phyloP scores from a whole-genome alignment of 768 basidiomycete genomes.

The Termitomyces sp. region DNA sequence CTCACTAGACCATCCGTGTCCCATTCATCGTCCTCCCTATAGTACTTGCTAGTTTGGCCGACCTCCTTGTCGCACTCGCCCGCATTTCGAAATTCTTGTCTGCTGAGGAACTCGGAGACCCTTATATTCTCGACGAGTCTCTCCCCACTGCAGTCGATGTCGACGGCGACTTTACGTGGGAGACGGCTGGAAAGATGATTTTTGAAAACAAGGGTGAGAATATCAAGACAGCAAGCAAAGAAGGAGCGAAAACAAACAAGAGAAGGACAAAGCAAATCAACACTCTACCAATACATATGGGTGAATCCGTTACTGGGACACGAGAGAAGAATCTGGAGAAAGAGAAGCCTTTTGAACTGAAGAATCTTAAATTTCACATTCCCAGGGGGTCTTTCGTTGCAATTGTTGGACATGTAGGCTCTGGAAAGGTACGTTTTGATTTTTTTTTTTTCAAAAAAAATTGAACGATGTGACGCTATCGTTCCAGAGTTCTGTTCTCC shows the following conservation, averaged over 20 bases:
- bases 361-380: conserved; percentile 37
- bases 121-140: conserved; percentile 36
- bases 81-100: conserved; percentile 44
- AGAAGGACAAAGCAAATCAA: background rate
- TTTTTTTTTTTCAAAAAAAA: background rate
- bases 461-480: background rate
- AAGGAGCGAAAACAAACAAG: conserved; percentile 16
- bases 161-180: conserved; percentile 50
- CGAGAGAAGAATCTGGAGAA: conserved; percentile 19
- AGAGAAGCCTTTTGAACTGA: conserved; percentile 47
- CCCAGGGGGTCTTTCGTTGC: conserved; percentile 58
- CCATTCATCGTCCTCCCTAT: conserved; percentile 56
- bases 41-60: conserved; percentile 39
- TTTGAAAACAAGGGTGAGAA: conserved; percentile 10
- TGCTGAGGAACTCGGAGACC: conserved; percentile 48
- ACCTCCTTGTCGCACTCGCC: conserved; percentile 43
- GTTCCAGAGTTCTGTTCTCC: conserved; percentile 46
- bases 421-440: conserved; percentile 48
- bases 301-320: conserved; percentile 9
- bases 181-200: conserved; percentile 23
- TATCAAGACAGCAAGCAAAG: conserved; percentile 7
- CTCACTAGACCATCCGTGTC: conserved; percentile 44
- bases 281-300: conserved; percentile 17
- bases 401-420: conserved; percentile 71
- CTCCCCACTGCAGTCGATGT: conserved; percentile 35